These are phyloP conservation scores for Marasmius fiardii DNA, from an alignment of 1,284 basidiomycete genomes.

Conservation along the genomic window DNA sequence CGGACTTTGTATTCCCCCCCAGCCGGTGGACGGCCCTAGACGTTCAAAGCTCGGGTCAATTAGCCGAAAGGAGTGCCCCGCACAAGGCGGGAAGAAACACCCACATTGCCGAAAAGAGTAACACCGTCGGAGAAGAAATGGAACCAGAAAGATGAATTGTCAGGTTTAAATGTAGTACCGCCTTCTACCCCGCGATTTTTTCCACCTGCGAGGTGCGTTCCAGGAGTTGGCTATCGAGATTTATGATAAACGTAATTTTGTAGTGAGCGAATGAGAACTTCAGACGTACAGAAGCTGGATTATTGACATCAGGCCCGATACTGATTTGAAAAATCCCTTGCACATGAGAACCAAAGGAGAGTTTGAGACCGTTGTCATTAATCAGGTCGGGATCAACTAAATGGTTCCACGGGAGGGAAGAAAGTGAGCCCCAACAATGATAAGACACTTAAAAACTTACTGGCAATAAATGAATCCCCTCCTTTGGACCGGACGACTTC, in stretches of 20 bases:
- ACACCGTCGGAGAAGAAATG: conserved; percentile 13
- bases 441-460: too few species aligned
- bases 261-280: not conserved
- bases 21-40: conserved; percentile 19
- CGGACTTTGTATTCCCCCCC: conserved; percentile 25
- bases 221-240: conserved; percentile 9
- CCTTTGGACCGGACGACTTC: conserved; percentile 24
- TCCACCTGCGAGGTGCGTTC: conserved; percentile 14
- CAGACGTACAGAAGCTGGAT: conserved; percentile 8
- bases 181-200: conserved; percentile 11
- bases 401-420: too few species aligned
- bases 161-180: conserved; percentile 11
- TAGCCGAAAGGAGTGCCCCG: not conserved
- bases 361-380: conserved; percentile 8
- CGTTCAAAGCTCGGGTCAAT: conserved; percentile 10
- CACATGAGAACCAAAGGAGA: conserved; percentile 16
- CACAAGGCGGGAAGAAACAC: not conserved
- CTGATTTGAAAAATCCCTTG: conserved; percentile 12
- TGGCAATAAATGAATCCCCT: conserved; percentile 28
- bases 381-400: conserved; percentile 16
- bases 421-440: too few species aligned
- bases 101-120: not conserved
- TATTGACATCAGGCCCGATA: conserved; percentile 6
- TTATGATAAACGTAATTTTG: too few species aligned
- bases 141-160: not conserved